A percentile compares a stretch with the other conserved stretches of the same genome.
phyloP scores from a whole-genome alignment of 148 eudicot species.

The Pouteria glomerata region DNA sequence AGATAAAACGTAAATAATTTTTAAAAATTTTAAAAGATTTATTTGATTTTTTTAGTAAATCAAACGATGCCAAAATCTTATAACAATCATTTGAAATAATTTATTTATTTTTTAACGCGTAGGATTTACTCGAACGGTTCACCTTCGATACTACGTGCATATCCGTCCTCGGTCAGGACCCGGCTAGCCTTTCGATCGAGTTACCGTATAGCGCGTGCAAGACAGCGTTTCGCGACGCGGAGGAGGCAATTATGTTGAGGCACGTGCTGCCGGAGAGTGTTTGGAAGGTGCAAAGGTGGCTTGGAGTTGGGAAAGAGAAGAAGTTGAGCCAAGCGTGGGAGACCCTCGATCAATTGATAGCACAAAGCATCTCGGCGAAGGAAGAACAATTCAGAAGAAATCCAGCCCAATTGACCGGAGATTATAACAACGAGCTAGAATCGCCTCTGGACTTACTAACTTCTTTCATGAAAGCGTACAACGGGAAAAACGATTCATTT shows the following conservation, averaged over 20 bases:
- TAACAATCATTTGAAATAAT: too few species aligned
- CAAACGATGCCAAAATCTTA: too few species aligned
- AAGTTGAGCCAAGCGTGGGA: conserved; percentile 33
- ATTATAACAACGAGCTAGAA: too few species aligned
- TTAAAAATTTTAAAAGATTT: too few species aligned
- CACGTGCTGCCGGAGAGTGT: conserved; percentile 34
- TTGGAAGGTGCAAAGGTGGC: conserved; percentile 56
- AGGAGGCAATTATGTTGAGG: conserved; percentile 33
- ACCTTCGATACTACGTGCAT: conserved; percentile 48
- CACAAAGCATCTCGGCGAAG: conserved; percentile 21
- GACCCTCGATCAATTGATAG: conserved; percentile 33
- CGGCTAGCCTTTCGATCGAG: conserved; percentile 29
- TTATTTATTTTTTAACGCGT: too few species aligned
- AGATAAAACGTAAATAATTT: too few species aligned
- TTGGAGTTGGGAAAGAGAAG: conserved; percentile 40
- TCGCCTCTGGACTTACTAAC: conserved; percentile 30
- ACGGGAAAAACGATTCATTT: conserved; percentile 3
- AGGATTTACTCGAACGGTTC: conserved; percentile 50
- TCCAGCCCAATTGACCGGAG: neutral
- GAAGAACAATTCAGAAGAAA: conserved; percentile 14
- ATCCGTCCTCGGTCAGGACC: conserved; percentile 41
- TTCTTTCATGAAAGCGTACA: conserved; percentile 24
- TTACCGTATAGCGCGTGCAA: conserved; percentile 32
- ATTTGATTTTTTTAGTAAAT: too few species aligned
- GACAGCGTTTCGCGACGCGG: conserved; percentile 47